These are phyloP conservation scores for Babjeviella inositovora DNA, from an alignment of 805 yeast genomes.

Conservation along the genomic window DNA sequence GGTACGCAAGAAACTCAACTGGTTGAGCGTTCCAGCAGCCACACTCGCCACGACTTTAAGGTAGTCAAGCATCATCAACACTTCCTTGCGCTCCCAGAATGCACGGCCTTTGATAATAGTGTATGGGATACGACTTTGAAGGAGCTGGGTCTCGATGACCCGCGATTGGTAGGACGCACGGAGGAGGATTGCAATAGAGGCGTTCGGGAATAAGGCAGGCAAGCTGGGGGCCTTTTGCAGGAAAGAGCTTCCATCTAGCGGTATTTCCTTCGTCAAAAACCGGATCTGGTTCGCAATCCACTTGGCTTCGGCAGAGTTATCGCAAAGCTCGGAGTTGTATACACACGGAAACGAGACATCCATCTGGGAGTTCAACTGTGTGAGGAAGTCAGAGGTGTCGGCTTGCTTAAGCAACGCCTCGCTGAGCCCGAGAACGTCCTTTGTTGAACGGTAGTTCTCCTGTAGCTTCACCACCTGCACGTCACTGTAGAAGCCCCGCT, in stretches of 20 bases:
- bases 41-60: constrained; percentile 45
- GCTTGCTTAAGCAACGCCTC: constrained; percentile 53
- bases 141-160: constrained; percentile 46
- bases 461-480: constrained; percentile 26
- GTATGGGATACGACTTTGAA: constrained; percentile 42
- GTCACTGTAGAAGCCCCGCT: constrained; percentile 5
- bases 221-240: too few relatives aligned
- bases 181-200: constrained; percentile 62
- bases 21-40: too few relatives aligned
- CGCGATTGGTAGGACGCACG: constrained; percentile 49
- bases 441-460: constrained; percentile 73
- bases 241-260: too few relatives aligned
- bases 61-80: constrained; percentile 43
- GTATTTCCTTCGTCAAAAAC: constrained; percentile 22
- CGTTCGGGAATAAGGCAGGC: constrained; percentile 25
- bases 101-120: constrained; percentile 55
- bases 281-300: constrained; percentile 40
- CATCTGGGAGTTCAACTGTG: constrained; percentile 29
- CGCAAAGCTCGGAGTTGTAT: constrained; percentile 17
- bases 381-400: constrained; percentile 19
- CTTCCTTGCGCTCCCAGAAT: constrained; percentile 69
- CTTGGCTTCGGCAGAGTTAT: constrained; percentile 39
- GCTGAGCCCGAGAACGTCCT: constrained; percentile 45
- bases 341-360: constrained; percentile 26
- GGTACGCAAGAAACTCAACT: constrained; percentile 39